Conservation (phyloP, 495 filamentous ascomycete species). For the Lophium mytilinum region DNA sequence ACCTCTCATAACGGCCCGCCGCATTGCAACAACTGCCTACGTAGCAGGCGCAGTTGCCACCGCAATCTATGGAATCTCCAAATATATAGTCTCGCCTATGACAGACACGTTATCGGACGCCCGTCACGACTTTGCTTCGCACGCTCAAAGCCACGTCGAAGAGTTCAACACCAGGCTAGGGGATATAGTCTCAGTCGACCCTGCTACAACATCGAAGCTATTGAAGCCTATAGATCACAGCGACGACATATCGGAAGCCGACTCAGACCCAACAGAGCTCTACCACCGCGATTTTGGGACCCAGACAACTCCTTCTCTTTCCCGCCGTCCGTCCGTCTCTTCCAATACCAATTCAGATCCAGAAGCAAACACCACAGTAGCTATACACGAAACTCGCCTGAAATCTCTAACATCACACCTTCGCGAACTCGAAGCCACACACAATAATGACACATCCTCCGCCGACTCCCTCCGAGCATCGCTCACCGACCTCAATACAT, state of each 20-base stretch:
- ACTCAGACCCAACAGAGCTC: conserved; percentile 69
- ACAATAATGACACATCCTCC: conserved; percentile 9
- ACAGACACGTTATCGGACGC: conserved; percentile 60
- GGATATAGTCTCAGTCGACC: conserved; percentile 55
- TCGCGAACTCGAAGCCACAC: conserved; percentile 40
- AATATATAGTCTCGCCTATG: conserved; percentile 80
- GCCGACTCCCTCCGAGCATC: conserved; percentile 15
- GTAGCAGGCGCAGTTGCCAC: conserved; percentile 61
- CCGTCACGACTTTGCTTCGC: conserved; percentile 70
- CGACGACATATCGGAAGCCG: conserved; percentile 37
- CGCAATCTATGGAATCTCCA: conserved; percentile 70
- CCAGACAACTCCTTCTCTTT: conserved; percentile 59
- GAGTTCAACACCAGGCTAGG: conserved; percentile 70
- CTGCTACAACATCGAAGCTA: conserved; percentile 35
- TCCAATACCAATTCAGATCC: conserved; percentile 10
- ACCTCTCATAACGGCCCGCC: conserved; percentile 68
- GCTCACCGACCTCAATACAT: conserved; percentile 42
- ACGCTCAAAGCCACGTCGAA: conserved; percentile 54
- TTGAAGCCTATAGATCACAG: conserved; percentile 7
- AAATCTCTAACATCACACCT: conserved; percentile 46
- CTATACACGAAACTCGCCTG: conserved; percentile 38
- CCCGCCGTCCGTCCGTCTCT: conserved; percentile 30
- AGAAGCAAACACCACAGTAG: conserved; percentile 8
- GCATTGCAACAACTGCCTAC: conserved; percentile 72
- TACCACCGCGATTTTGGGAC: conserved; percentile 87